Base-by-base conservation (phyloP, 23 red algal genomes). In the Gracilariopsis chorda region DNA sequence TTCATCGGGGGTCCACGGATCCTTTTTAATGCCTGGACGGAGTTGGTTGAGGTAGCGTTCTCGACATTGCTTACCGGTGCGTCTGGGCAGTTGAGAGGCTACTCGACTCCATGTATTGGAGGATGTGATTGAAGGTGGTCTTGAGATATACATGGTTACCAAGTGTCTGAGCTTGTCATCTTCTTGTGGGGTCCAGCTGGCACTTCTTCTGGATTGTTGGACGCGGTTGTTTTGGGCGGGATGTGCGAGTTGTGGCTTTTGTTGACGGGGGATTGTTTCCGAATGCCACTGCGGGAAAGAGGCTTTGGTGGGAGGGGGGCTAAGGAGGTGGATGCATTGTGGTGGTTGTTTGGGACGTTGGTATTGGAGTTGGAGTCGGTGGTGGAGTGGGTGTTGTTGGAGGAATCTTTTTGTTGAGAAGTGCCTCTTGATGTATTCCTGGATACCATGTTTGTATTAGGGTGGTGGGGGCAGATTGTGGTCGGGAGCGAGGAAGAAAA, bases 31-130 rank as follows among this genome's bases (percentile, higher is more conserved):
- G 67, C 76, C 87, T 4, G 96, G 96, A 20, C 94, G 64, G 56
- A 98, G 82, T 43, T 98, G 96, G 47, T 98, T 98, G 63, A 98
- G 90, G 77, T 93, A 98, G 2, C 96, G 80, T 44, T 98, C 96
- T 10, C 96, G 79, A 48, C 96, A 98, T 78, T 98, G 96, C 81
- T 98, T 98, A 35, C 96, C 91, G 9, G 87, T 95, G 40, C 96
- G 92, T 2, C 83, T 91, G 1, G 96, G 87, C 60, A 98, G 30
- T 27, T 88, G 79, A 25, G 43, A 28, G 27, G 92, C 96, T 25
- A 98, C 86, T 16, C 78, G 86, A 49, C 87, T 87, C 96, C 96
- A 98, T 10, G 82, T 92, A 76, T 95, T 91, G 28, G 53, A 69
- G 8, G 91, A 80, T 16, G 65, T 77, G 68, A 94, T 78, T 29